phyloP scores from a whole-genome alignment of 305 asterid genomes.

The Rubia occidens region DNA sequence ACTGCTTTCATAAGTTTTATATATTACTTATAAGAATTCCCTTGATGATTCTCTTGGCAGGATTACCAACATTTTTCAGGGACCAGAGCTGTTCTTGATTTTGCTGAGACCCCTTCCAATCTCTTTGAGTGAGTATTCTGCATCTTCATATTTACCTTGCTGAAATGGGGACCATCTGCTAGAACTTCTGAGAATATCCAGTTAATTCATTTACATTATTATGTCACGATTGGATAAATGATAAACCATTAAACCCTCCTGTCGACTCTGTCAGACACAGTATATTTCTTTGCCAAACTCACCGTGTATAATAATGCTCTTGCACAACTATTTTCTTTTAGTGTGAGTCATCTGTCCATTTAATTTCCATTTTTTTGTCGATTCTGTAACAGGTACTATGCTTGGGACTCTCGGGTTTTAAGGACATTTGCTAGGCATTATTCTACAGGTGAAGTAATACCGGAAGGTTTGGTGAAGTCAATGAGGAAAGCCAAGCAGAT shows the following conservation, averaged over 20 bases:
- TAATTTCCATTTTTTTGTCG: constrained; percentile 7
- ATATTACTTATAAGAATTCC: constrained; percentile 11
- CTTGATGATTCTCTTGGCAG: constrained; percentile 38
- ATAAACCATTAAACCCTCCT: background rate
- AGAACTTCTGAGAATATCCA: background rate
- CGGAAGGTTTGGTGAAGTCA: constrained; percentile 70
- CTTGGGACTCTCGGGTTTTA: constrained; percentile 85
- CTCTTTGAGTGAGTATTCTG: constrained; percentile 73
- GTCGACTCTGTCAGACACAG: background rate
- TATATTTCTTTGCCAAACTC: constrained; percentile 5
- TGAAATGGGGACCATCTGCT: constrained; percentile 8
- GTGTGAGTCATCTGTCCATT: background rate
- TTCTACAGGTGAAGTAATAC: constrained; percentile 78
- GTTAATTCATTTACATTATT: background rate
- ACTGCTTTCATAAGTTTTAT: constrained; percentile 18
- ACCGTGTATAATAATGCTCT: background rate
- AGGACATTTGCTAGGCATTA: constrained; percentile 68
- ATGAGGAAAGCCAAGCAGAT: constrained; percentile 63
- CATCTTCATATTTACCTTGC: background rate
- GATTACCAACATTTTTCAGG: constrained; percentile 97
- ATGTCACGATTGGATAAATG: background rate
- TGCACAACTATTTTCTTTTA: background rate
- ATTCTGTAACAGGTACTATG: constrained; percentile 47
- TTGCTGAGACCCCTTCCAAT: constrained; percentile 96
- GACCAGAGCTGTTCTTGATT: constrained; percentile 77